phyloP scores from a whole-genome alignment of 148 eudicot genomes.

The Beta vulgaris region DNA sequence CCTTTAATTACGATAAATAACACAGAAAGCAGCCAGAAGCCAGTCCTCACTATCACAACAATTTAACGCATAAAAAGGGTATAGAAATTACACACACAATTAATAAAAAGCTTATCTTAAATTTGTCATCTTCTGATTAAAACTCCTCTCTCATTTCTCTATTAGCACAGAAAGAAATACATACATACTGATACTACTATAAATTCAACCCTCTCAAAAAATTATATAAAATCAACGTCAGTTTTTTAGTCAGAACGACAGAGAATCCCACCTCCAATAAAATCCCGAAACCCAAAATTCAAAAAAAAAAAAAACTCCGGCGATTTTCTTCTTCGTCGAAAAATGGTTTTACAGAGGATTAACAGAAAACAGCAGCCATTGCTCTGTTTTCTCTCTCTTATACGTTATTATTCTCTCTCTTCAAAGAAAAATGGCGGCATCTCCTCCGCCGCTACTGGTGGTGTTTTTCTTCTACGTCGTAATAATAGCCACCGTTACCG shows the following conservation, averaged over 20 bases:
- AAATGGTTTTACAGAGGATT: constrained; percentile 9
- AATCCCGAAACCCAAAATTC: background rate
- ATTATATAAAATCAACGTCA: background rate
- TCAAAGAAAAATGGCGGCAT: constrained; percentile 7
- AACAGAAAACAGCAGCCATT: constrained; percentile 15
- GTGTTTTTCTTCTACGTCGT: constrained; percentile 24
- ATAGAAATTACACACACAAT: too few species aligned
- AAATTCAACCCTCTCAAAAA: background rate
- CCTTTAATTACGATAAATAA: background rate
- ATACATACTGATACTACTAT: background rate
- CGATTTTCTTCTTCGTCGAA: background rate
- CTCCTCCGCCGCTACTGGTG: constrained; percentile 10
- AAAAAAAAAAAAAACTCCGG: background rate
- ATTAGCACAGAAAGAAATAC: constrained; percentile 24
- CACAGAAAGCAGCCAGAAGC: background rate
- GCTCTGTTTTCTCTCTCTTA: constrained; percentile 29
- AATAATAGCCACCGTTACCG: constrained; percentile 7
- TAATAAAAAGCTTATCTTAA: background rate
- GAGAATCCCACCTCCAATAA: background rate
- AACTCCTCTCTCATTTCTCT: background rate
- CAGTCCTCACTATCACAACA: constrained; percentile 8
- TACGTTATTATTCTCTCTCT: constrained; percentile 19
- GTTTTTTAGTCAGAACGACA: background rate
- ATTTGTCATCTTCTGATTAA: background rate
- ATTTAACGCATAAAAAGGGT: too few species aligned